A percentile compares a stretch with the other conserved stretches of the same genome.
Evolutionary conservation across 441 rosid genomes (phyloP).

Genomic region (Pelargonium fulgidum): DNA sequence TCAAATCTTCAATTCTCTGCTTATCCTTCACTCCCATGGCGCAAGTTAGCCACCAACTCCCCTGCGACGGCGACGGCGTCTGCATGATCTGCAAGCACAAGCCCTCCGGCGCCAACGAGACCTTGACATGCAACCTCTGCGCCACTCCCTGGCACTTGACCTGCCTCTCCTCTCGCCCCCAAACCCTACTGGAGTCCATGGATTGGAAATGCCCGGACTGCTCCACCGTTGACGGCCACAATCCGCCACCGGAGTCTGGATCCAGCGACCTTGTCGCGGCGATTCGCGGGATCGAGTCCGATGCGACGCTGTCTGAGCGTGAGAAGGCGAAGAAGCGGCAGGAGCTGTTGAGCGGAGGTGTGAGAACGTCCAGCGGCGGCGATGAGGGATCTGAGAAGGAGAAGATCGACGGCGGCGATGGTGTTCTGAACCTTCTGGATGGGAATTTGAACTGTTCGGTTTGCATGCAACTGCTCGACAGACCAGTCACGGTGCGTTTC

Average conservation of each 20-base stretch:
- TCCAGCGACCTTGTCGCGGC: slow-evolving; percentile 3
- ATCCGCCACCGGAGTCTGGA: neutral
- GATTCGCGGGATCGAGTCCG: slow-evolving; percentile 5
- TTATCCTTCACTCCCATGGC: neutral
- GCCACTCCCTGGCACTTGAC: slow-evolving; percentile 7
- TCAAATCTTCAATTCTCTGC: neutral
- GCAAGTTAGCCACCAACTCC: neutral
- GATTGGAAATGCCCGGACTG: slow-evolving; percentile 8
- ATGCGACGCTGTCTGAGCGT: neutral
- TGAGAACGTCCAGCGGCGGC: neutral
- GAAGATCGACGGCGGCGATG: neutral
- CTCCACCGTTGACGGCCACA: neutral
- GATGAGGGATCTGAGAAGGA: neutral
- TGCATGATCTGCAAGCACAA: slow-evolving; percentile 9
- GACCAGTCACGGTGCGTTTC: slow-evolving; percentile 10
- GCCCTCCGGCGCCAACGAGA: slow-evolving; percentile 3
- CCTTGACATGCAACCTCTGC: slow-evolving; percentile 3
- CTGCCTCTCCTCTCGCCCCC: slow-evolving; percentile 2
- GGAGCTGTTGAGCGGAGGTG: slow-evolving; percentile 8
- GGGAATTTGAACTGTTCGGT: slow-evolving; percentile 8
- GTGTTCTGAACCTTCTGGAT: neutral
- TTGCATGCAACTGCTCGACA: neutral
- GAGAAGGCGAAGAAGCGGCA: slow-evolving; percentile 7
- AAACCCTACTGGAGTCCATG: neutral
- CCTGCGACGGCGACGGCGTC: neutral